Conservation (phyloP, 305 asterid genomes). For the Plantago rigida region DNA sequence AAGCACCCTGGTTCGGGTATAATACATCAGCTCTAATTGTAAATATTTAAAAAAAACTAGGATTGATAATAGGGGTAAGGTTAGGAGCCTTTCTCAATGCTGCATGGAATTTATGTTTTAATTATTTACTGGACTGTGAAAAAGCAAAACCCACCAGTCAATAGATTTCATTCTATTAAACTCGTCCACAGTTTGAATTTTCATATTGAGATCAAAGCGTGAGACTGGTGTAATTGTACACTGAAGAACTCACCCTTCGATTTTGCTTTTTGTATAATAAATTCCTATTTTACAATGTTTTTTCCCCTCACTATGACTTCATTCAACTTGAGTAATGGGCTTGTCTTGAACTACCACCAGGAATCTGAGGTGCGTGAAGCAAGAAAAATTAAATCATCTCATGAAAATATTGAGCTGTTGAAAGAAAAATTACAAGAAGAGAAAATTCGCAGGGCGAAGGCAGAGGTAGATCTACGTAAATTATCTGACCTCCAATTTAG, state of each 20-base stretch:
- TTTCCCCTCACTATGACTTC: constrained; percentile 8
- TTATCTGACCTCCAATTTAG: constrained; percentile 43
- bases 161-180: constrained; percentile 12
- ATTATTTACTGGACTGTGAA: constrained; percentile 3
- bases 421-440: constrained; percentile 81
- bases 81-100: constrained; percentile 16
- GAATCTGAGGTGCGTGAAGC: constrained; percentile 88
- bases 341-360: constrained; percentile 40
- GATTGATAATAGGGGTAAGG: constrained; percentile 16
- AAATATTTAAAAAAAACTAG: constrained; percentile 1
- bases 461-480: constrained; percentile 66
- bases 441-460: constrained; percentile 63
- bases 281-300: constrained; percentile 14
- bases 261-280: constrained; percentile 18
- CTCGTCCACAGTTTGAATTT: constrained; percentile 3
- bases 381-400: constrained; percentile 68
- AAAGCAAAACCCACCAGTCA: not conserved
- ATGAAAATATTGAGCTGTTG: constrained; percentile 53
- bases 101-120: constrained; percentile 7
- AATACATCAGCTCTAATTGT: not conserved
- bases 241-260: constrained; percentile 8
- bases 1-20: constrained; percentile 2
- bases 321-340: constrained; percentile 19
- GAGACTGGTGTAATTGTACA: constrained; percentile 15
- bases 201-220: constrained; percentile 17